Evolutionary conservation across 2,329 filamentous ascomycete genomes (phyloP), one percentile per base, ranked within the genome.

Genomic region (Esteya vermicola): DNA sequence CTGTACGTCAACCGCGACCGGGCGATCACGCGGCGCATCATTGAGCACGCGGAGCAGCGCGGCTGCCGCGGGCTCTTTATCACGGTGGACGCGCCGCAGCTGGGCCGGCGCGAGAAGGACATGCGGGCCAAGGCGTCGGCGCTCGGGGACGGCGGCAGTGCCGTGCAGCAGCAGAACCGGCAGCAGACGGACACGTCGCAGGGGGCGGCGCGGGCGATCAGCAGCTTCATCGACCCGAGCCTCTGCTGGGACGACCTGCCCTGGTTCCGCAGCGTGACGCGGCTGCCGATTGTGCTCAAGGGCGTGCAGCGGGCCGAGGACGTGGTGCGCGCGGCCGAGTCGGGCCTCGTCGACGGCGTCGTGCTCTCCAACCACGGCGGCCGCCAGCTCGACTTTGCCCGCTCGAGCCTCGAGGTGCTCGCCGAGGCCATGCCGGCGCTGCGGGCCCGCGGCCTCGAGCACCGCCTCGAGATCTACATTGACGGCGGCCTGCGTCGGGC

Each of bases 1-100:
- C 75, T 98, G 1, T 93, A 95, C 62, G 85, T 98, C 51, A 98
- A 98, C 72, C 91, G 93, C 60, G 82, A 98, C 64, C 81, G 91
- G 42, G 73, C 71, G 25, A 89, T 98, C 59, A 98, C 91, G 9
- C 77, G 83, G 61, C 75, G 75, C 47, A 96, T 98, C 50, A 82
- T 98, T 36, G 60, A 89, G 62, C 85, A 96, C 60, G 91, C 91
- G 45, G 91, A 98, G 64, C 67, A 67, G 54, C 80, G 91, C 42
- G 91, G 91, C 22, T 96, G 91, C 70, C 91, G 85, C 62, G 91
- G 81, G 9, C 76, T 98, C 16, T 98, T 98, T 68, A 95, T 98
- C 64, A 98, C 91, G 3, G 91, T 98, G 40, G 91, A 98, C 58
- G 91, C 91, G 39, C 91, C 91, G 6, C 89, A 96, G 60, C 78